Evolutionary conservation across 805 yeast genomes (phyloP), one percentile per base, ranked within the genome.

Genomic region (Hermanozyma aechmeae): DNA sequence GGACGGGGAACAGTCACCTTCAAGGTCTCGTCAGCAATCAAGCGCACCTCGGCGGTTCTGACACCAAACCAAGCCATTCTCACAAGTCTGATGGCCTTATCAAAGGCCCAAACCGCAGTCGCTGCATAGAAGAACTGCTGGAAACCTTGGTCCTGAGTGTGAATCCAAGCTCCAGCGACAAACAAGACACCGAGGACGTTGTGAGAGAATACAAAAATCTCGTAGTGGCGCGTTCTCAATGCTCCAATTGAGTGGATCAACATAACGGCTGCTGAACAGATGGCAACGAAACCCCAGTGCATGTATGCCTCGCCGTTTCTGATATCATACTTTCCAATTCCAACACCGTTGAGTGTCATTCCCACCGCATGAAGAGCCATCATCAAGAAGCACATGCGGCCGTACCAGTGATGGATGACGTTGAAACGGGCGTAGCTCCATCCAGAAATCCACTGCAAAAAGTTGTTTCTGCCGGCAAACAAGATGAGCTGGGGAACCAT

Each of bases 381-480:
- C 30, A 73, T 52, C n/a, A 70, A 39, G 6, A 67, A 53, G 40
- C 65, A 56, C 0, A 66, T 57, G 38, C 78, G 58, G 1, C 81
- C 79, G 26, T 66, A 51, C 80, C 83, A 76, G 48, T 66, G 76
- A 53, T 84, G 95, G 44, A 69, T 71, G 16, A 61, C 54, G 42
- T 73, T 61, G 54, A 82, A 80, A 2, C 79, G 65, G 10, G 75
- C 55, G 40, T 70, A 76, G 0, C 74, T 51, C 61, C 81, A 65
- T 3, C 87, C 84, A 1, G 86, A 68, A 4, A 77, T 30, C 46
- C 56, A 58, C 37, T 71, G 67, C 44, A 82, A 58, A 13, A 83
- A 72, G 45, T 79, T 82, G 50, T 82, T 83, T 43, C 92, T 61
- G 17, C 79, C 79, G 4, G 84, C 83, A 50, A 81, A 74, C 28